phyloP scores from a whole-genome alignment of 495 filamentous ascomycete genomes.

The Evernia prunastri region DNA sequence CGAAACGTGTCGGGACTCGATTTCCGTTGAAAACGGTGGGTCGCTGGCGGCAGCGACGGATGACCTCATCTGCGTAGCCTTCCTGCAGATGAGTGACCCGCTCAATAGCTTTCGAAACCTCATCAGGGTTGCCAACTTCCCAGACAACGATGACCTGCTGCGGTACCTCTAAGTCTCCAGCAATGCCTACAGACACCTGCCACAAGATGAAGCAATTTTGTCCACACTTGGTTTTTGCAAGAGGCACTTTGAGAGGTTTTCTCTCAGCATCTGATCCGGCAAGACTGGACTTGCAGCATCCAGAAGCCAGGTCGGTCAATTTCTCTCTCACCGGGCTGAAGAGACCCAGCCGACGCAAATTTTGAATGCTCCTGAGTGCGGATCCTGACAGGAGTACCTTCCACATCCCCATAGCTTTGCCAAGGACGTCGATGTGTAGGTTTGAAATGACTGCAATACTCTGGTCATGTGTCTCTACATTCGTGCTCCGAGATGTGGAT shows the following conservation, averaged over 20 bases:
- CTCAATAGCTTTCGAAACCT: not conserved
- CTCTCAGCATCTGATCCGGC: slow-evolving; percentile 18
- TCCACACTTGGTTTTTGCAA: slow-evolving; percentile 15
- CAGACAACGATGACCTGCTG: slow-evolving; percentile 27
- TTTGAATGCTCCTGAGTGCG: slow-evolving; percentile 31
- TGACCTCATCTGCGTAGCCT: slow-evolving; percentile 16
- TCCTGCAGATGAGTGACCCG: slow-evolving; percentile 23
- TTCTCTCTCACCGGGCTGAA: slow-evolving; percentile 22
- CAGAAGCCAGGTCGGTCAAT: slow-evolving; percentile 32
- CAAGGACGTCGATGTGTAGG: slow-evolving; percentile 27
- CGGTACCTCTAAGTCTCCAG: slow-evolving; percentile 23
- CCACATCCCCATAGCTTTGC: slow-evolving; percentile 34
- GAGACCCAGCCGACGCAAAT: slow-evolving; percentile 15
- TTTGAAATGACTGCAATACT: not conserved
- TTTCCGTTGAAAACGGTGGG: not conserved
- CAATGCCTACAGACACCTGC: slow-evolving; percentile 34
- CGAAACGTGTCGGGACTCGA: not conserved
- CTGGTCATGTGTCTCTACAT: not conserved
- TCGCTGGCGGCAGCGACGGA: slow-evolving; percentile 18
- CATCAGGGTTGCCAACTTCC: not conserved
- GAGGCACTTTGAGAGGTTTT: slow-evolving; percentile 21
- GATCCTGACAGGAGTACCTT: slow-evolving; percentile 35
- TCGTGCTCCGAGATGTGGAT: not conserved
- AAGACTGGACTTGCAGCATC: slow-evolving; percentile 20
- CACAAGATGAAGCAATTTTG: slow-evolving; percentile 30